These are phyloP conservation scores for Stachybotrys echinatus DNA, from an alignment of 2,329 filamentous ascomycete genomes.

Conservation along the genomic window DNA sequence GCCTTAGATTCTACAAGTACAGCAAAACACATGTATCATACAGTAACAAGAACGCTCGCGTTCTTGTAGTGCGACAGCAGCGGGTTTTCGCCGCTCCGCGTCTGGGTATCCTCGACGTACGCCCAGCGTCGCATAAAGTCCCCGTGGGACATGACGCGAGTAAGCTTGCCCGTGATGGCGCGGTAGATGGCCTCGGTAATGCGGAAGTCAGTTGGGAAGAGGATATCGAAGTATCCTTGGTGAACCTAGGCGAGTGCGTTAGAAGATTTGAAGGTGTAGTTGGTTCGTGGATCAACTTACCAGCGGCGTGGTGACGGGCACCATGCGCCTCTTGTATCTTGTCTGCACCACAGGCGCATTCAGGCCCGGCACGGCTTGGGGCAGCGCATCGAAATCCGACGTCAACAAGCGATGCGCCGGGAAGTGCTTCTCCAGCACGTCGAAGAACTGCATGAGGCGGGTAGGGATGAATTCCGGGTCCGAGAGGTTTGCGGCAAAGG, in stretches of 20 bases:
- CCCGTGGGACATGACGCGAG: constrained; percentile 77
- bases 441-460: constrained; percentile 93
- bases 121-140: constrained; percentile 90
- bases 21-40: constrained; percentile 38
- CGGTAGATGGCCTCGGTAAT: constrained; percentile 90
- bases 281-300: constrained; percentile 49
- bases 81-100: constrained; percentile 87
- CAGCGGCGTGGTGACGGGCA: constrained; percentile 84
- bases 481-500: constrained; percentile 71
- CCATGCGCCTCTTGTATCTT: constrained; percentile 77
- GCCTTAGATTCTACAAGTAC: background rate
- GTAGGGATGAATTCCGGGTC: constrained; percentile 91
- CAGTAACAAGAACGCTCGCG: constrained; percentile 84
- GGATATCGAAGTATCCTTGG: constrained; percentile 97
- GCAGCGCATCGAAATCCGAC: constrained; percentile 84
- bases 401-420: constrained; percentile 83
- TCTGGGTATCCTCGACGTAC: constrained; percentile 83
- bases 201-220: constrained; percentile 93
- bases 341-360: constrained; percentile 98
- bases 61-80: constrained; percentile 92
- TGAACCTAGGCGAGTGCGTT: constrained; percentile 59
- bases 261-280: background rate
- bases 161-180: constrained; percentile 87
- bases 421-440: constrained; percentile 82
- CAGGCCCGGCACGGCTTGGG: constrained; percentile 74